Evolutionary conservation across 2,329 filamentous ascomycete species (phyloP), one percentile per base, ranked within the genome.

Genomic region (Trichoderma aggressivum): DNA sequence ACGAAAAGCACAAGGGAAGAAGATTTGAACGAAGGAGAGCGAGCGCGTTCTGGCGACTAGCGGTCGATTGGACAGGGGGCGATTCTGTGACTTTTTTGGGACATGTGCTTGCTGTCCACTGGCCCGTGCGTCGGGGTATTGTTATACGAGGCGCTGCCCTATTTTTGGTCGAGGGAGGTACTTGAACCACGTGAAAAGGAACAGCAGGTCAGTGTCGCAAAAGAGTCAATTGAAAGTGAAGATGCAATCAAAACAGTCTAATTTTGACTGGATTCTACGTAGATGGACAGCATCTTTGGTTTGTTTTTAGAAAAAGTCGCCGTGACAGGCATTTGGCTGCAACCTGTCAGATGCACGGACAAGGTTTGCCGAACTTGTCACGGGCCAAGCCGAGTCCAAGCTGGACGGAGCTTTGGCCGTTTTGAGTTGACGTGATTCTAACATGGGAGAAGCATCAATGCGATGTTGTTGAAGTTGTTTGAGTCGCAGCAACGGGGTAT

Each of bases 21-120:
- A 36, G 50, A 32, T 18, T 60, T 68, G 65, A 36, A 60, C 56
- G 65, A 50, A n/a, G n/a, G n/a, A n/a, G n/a, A n/a, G n/a, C n/a
- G 53, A 60, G 65, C 65, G 65, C 56, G 65, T 58, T 66, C 39
- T 68, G 65, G 65, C 65, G 56, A 68, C 65, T 60, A 68, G 65
- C 65, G 65, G 65, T 68, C 65, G 55, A 59, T 59, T 32, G 16
- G 28, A 59, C 55, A 59, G 28, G 65, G 36, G 55, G 47, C 14
- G 39, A 58, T 39, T 39, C 55, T 68, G 53, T 28, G 53, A 28
- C 65, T 68, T 59, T 68, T 59, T 50, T 32, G 53, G 36, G 64
- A 67, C 64, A 59, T 47, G 21, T 63, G 39, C 43, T 50, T 28
- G 65, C 28, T 60, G 56, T 68, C 56, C 56, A 36, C 59, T 39